These are phyloP conservation scores for Curvularia spicifera DNA, from an alignment of 2,329 filamentous ascomycete species.

Conservation along the genomic window DNA sequence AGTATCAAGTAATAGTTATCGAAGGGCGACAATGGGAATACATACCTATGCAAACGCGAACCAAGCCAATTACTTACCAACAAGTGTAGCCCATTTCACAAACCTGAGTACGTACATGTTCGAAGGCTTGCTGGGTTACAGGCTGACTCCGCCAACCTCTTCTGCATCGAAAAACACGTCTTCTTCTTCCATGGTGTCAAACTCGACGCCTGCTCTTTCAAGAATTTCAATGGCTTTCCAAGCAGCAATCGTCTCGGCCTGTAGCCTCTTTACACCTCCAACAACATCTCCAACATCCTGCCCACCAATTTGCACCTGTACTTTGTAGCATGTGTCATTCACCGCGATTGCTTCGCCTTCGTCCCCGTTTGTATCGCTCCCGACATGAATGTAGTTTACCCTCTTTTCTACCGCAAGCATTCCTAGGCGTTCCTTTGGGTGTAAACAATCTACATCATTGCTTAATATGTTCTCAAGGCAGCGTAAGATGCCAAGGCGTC, in stretches of 20 bases:
- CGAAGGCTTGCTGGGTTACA: constrained; percentile 6
- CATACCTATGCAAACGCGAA: not conserved
- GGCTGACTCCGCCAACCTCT: constrained; percentile 16
- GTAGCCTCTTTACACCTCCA: constrained; percentile 42
- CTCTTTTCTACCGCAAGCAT: constrained; percentile 59
- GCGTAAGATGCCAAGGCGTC: constrained; percentile 68
- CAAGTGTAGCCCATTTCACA: not conserved
- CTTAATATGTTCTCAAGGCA: constrained; percentile 67
- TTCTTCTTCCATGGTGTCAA: constrained; percentile 8
- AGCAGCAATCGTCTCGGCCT: constrained; percentile 51
- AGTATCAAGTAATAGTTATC: not conserved
- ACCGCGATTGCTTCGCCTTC: not conserved
- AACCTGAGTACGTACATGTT: no score
- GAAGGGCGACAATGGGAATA: not conserved
- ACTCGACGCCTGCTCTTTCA: constrained; percentile 13
- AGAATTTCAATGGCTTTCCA: constrained; percentile 39
- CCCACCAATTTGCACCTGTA: constrained; percentile 46
- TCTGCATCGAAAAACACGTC: constrained; percentile 27
- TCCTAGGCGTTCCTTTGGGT: constrained; percentile 73
- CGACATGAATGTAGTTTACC: constrained; percentile 60
- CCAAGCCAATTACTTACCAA: not conserved
- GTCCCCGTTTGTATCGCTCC: constrained; percentile 19
- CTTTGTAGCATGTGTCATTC: constrained; percentile 30
- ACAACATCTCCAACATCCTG: constrained; percentile 42
- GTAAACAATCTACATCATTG: constrained; percentile 59